Evolutionary conservation across 768 basidiomycete species (phyloP), one percentile per base, ranked within the genome.

Genomic region (Coprinopsis marcescibilis): DNA sequence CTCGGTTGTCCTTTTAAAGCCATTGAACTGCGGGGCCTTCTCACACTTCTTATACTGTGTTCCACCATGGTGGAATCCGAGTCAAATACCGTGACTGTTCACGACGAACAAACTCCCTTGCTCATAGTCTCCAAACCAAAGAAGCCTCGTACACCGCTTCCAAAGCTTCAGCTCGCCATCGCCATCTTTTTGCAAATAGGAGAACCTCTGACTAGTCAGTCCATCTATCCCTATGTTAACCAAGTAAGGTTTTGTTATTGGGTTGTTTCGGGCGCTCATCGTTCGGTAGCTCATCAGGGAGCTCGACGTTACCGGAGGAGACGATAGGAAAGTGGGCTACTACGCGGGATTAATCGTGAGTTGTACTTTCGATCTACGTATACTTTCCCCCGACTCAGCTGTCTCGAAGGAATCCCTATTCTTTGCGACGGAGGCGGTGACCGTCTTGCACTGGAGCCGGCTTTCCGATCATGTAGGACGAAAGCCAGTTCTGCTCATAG

Each of bases 161-260:
- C 48, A 8, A 43, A 49, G 17, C 21, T 49, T 2, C 78, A 78
- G 56, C 57, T 78, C 19, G 58, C 49, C 1, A 58, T 77, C 27
- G 53, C 70, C 25, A 55, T 77, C 20, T 54, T 75, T 14, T 47
- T 71, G 21, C 65, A 73, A 43, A 45, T 73, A 24, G 66, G 67
- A 17, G 78, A 79, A 50, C 74, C 77, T 1, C 55, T 78, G 3
- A 65, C 70, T 15, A 68, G 69, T 4, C 57, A 63, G 50, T 73
- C 72, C 19, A 77, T 78, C n/a, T 71, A 75, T 45, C 76, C 78
- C 0, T 80, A 72, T 51, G 68, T 79, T 50, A 76, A 73, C 50
- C 71, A 77, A 64, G 73, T 73, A 35, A 15, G 52, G 25, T 21
- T 24, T n/a, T 14, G 25, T 23, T 24, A 15, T 19, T 11, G 24